phyloP scores from a whole-genome alignment of 2,329 filamentous ascomycete species.

The Herpotrichia juniperi region DNA sequence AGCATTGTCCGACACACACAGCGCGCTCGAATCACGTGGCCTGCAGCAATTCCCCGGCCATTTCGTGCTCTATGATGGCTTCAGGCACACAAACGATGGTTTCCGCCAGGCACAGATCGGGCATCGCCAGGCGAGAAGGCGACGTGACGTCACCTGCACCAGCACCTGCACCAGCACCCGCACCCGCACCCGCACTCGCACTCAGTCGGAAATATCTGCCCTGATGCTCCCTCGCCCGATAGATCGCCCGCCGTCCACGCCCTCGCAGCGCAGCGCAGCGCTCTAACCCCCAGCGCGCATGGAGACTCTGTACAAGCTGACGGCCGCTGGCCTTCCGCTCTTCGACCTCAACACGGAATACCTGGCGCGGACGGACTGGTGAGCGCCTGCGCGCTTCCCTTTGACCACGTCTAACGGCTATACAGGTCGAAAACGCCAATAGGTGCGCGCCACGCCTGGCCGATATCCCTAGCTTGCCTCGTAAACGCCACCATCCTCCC shows the following conservation, averaged over 20 bases:
- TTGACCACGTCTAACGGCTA: background rate
- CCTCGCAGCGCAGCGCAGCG: background rate
- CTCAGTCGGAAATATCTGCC: too few relatives aligned
- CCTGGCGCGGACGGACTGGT: slow-evolving; percentile 36
- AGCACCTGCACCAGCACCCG: too few relatives aligned
- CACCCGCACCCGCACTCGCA: too few relatives aligned
- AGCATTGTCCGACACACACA: too few relatives aligned
- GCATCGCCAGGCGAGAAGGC: too few relatives aligned
- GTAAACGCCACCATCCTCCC: slow-evolving; percentile 46
- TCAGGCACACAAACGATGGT: too few relatives aligned
- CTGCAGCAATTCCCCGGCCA: too few relatives aligned
- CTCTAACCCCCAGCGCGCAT: slow-evolving; percentile 18
- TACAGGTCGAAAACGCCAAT: slow-evolving; percentile 36
- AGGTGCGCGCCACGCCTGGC: slow-evolving; percentile 44
- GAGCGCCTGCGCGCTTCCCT: slow-evolving; percentile 1
- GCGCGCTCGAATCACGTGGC: too few relatives aligned
- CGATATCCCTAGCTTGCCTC: slow-evolving; percentile 35
- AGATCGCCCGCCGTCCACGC: background rate
- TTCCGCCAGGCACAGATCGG: too few relatives aligned
- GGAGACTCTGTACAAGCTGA: slow-evolving; percentile 41
- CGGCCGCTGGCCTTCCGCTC: slow-evolving; percentile 33
- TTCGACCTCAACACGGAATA: slow-evolving; percentile 39
- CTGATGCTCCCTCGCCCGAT: too few relatives aligned
- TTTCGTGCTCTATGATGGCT: too few relatives aligned
- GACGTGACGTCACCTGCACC: too few relatives aligned